Base-by-base conservation (phyloP, 2,329 filamentous ascomycete species). In the Pseudopyricularia javanii region DNA sequence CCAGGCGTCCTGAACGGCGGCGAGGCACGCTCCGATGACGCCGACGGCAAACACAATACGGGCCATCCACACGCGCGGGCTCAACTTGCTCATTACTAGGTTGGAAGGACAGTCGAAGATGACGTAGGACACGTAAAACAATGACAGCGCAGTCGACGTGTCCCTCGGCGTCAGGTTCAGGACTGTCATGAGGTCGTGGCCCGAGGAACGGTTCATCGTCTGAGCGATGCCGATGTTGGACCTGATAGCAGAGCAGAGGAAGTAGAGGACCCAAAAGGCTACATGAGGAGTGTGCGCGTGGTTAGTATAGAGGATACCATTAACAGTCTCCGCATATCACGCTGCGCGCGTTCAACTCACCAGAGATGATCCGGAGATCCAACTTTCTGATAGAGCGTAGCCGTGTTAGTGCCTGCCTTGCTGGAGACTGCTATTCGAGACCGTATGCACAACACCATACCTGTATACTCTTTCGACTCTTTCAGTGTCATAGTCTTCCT, bases 221-320 rank as follows among this genome's bases (percentile, higher is more conserved):
- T 95, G 88, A n/a, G 90, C 87, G 59, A 95, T 82, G 56, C 89
- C 89, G 58, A 95, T 88, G 68, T 94, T 95, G 61, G 88, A 93
- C 51, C 89, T 83, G 62, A 95, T 93, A 56, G 88, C 90, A 0
- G 89, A 93, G 74, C 88, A 93, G 58, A 95, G 78, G 64, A 95
- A 95, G 71, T 95, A 95, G 15, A 95, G 76, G 15, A 85, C 67
- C 90, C 90, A 95, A 68, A 95, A 91, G 30, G 90, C 88, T 77
- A 12, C 22, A 12, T 20, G 37, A 20, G 2, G n/a, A 22, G 37
- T 7, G 8, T 4, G 22, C 26, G 8, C 17, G 8, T 52, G 47
- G 43, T 51, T 32, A 57, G 51, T 50, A 4, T 35, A 17, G 30
- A 15, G n/a, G 12, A 11, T 37, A 1, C 17, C 9, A 12, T 35